Evolutionary conservation across 495 filamentous ascomycete species (phyloP), one percentile per base, ranked within the genome.

Genomic region (Platismatia glauca): DNA sequence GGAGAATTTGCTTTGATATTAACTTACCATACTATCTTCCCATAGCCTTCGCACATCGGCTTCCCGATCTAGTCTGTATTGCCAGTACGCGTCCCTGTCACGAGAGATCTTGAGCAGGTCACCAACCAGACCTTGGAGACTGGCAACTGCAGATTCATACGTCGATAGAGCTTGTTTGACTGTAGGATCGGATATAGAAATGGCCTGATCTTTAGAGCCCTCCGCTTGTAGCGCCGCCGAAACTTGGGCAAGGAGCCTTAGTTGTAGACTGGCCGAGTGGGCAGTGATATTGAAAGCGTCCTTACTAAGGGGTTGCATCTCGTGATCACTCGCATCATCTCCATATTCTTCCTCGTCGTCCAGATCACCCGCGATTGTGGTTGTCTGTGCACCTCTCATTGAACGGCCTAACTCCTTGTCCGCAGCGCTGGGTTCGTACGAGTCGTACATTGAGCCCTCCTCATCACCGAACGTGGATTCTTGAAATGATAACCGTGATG

Each of bases 231-330:
- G 74, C 22, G 95, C 94, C 11, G 87, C 77, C 46, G 90, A 87
- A 35, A 98, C 89, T 66, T 89, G 89, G 16, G 85, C 82, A 58
- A 98, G 81, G 35, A 95, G 85, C 68, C 96, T 93, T 18, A 98
- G 80, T 70, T 98, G 94, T 29, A 98, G 74, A 69, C 88, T 92
- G 9, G 91, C 90, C 29, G 95, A 97, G 71, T 97, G 92, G 1
- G 93, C 94, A 4, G 92, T 94, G 64, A 98, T 96, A 69, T 90
- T 89, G 71, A 98, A 89, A 34, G 93, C 90, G 73, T 98, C 94
- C 72, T 91, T 94, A 70, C 81, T 90, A 29, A 82, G 78, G 5
- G 84, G 82, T 27, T 84, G 84, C 20, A 84, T 73, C 59, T 95
- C 89, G 53, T 83, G 86, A 52, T 86, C 89, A 61, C 91, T 96